Conservation (phyloP, 1,284 basidiomycete genomes). For the Taiwanofungus camphoratus region DNA sequence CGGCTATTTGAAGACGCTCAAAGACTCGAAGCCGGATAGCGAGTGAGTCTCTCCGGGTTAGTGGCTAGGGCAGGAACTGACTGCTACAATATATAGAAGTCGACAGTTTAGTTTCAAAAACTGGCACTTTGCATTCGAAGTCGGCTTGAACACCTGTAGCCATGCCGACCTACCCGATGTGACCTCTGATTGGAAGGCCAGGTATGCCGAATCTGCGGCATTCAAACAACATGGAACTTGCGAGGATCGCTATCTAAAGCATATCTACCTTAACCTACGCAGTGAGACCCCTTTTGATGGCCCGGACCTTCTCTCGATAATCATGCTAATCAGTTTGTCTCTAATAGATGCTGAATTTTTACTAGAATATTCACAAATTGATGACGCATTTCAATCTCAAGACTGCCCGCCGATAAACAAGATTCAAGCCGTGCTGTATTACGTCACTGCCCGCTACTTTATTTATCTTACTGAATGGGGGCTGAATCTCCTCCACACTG, state of each 20-base stretch:
- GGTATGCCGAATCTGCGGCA: neutral
- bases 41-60: neutral
- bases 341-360: constrained; percentile 17
- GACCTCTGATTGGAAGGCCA: neutral
- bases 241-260: constrained; percentile 13
- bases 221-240: constrained; percentile 9
- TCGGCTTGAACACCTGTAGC: constrained; percentile 16
- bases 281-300: no score
- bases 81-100: neutral
- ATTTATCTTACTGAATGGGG: constrained; percentile 12
- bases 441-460: constrained; percentile 20
- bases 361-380: constrained; percentile 17
- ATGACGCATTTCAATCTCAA: constrained; percentile 12
- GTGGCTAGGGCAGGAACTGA: neutral
- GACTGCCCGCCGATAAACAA: constrained; percentile 12
- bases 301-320: neutral
- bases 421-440: constrained; percentile 16
- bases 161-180: constrained; percentile 4
- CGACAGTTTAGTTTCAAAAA: constrained; percentile 9
- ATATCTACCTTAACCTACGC: constrained; percentile 21
- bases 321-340: neutral
- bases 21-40: neutral
- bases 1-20: constrained; percentile 8
- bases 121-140: constrained; percentile 24
- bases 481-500: constrained; percentile 21